These are phyloP conservation scores for Anacardium occidentale DNA, from an alignment of 345 rosid genomes.

Conservation along the genomic window DNA sequence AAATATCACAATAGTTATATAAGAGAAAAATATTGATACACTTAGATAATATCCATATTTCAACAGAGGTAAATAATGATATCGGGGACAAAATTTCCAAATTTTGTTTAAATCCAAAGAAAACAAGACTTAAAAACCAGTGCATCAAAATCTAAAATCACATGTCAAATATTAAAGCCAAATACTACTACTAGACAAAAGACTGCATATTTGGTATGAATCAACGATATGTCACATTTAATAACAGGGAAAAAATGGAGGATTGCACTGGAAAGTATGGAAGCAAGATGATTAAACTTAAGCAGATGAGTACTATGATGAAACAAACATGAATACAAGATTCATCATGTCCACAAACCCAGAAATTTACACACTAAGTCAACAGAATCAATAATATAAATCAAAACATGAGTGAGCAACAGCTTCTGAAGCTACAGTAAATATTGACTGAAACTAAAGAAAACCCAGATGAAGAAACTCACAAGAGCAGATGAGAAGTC, in stretches of 20 bases:
- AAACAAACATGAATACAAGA: not conserved
- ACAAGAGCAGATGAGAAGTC: slow-evolving; percentile 13
- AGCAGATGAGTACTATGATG: not conserved
- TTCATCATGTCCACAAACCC: slow-evolving; percentile 6
- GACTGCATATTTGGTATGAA: not conserved
- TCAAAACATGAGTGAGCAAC: not conserved
- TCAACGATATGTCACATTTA: no score
- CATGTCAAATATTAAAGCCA: not conserved
- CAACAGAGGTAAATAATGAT: not conserved
- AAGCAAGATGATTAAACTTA: not conserved
- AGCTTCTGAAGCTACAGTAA: not conserved
- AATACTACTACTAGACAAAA: not conserved
- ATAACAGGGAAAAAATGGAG: no score
- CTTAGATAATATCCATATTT: no score
- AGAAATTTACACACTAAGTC: not conserved
- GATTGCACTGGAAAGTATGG: not conserved
- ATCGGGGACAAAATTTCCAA: slow-evolving; percentile 7
- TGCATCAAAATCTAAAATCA: no score
- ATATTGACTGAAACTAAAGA: slow-evolving; percentile 6
- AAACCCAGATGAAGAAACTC: slow-evolving; percentile 26
- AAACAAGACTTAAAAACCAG: not conserved
- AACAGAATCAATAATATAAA: slow-evolving; percentile 3
- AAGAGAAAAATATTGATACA: no score
- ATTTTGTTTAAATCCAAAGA: not conserved
- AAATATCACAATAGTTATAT: no score